These are phyloP conservation scores for Taphrina populina DNA, from an alignment of 1,139 yeast species.

Conservation along the genomic window DNA sequence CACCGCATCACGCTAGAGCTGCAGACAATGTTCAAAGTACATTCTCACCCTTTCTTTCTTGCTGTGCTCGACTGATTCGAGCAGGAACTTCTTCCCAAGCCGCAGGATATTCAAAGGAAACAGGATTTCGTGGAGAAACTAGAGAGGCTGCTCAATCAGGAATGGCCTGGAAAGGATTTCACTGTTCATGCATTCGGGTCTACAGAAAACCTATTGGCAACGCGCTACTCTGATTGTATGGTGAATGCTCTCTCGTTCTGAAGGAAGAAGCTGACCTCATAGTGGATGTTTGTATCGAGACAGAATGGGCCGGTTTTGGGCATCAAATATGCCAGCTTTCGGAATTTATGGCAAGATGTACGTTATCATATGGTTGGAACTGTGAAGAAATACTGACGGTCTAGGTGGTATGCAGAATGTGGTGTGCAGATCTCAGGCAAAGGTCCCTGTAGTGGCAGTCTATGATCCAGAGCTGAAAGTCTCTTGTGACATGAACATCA, in stretches of 20 bases:
- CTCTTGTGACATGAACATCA: constrained; percentile 42
- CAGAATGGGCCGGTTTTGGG: constrained; percentile 25
- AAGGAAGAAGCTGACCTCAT: neutral
- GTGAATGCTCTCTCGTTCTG: neutral
- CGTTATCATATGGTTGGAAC: constrained; percentile 1
- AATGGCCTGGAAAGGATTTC: constrained; percentile 40
- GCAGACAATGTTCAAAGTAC: constrained; percentile 11
- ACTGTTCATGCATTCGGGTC: constrained; percentile 40
- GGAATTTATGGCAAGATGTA: constrained; percentile 38
- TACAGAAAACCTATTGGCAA: constrained; percentile 40
- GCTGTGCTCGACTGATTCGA: neutral
- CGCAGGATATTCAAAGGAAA: constrained; percentile 9
- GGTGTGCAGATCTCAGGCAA: constrained; percentile 41
- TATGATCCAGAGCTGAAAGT: constrained; percentile 41
- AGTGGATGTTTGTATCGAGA: constrained; percentile 40
- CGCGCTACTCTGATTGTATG: constrained; percentile 40
- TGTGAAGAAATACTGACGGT: neutral
- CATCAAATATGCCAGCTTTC: constrained; percentile 38
- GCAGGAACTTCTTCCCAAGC: constrained; percentile 6
- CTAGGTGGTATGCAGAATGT: constrained; percentile 40
- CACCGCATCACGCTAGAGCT: neutral
- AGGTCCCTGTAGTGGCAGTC: constrained; percentile 42
- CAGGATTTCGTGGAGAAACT: constrained; percentile 29
- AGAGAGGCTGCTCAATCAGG: constrained; percentile 36
- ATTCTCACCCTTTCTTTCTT: neutral